A percentile compares a stretch with the other conserved stretches of the same genome.
Conservation (phyloP, 2,329 filamentous ascomycete genomes). For the Arthrobotrys musiformis region DNA sequence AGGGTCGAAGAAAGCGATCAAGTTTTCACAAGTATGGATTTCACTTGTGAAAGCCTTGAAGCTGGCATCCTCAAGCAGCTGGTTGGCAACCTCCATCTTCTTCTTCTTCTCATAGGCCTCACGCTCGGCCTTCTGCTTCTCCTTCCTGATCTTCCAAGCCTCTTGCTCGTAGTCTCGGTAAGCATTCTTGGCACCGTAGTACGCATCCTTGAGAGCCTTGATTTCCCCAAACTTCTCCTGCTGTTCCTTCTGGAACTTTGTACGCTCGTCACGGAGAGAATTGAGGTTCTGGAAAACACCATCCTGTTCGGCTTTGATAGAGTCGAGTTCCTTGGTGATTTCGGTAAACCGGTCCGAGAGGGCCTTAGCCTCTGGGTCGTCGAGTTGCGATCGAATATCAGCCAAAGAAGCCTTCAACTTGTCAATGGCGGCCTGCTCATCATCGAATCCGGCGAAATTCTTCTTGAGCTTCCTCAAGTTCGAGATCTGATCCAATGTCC, state of each 20-base stretch:
- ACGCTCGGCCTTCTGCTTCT: slow-evolving; percentile 69
- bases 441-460: slow-evolving; percentile 85
- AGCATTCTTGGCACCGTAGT: slow-evolving; percentile 84
- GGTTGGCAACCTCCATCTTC: slow-evolving; percentile 79
- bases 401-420: slow-evolving; percentile 87
- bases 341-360: slow-evolving; percentile 85
- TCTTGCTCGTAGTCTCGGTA: slow-evolving; percentile 85
- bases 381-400: slow-evolving; percentile 85
- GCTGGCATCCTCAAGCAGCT: slow-evolving; percentile 81
- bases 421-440: slow-evolving; percentile 87
- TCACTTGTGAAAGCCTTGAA: slow-evolving; percentile 91
- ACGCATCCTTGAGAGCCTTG: slow-evolving; percentile 88
- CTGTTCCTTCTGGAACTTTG: slow-evolving; percentile 83
- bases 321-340: slow-evolving; percentile 87
- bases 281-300: slow-evolving; percentile 89
- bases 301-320: slow-evolving; percentile 91
- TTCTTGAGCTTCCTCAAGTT: slow-evolving; percentile 88
- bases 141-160: slow-evolving; percentile 72
- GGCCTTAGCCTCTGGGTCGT: slow-evolving; percentile 90
- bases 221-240: slow-evolving; percentile 85
- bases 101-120: slow-evolving; percentile 77
- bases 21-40: slow-evolving; percentile 85
- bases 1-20: slow-evolving; percentile 93
- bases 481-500: slow-evolving; percentile 84
- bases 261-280: slow-evolving; percentile 83